Conservation (phyloP, 2,329 filamentous ascomycete genomes). For the Verticillium nubilum region DNA sequence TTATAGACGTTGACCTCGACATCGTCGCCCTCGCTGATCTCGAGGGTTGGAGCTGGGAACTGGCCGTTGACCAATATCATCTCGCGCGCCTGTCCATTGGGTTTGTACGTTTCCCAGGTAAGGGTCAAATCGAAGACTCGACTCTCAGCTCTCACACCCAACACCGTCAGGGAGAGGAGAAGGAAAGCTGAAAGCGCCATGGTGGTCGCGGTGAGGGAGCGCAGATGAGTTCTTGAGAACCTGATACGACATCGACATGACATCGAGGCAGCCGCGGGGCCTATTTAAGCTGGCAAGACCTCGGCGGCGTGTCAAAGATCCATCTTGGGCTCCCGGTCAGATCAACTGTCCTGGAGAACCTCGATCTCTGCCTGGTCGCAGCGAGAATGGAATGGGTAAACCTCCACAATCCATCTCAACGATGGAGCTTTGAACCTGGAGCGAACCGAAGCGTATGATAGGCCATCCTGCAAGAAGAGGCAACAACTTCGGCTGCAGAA, state of each 20-base stretch:
- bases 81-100: constrained; percentile 37
- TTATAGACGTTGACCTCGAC: constrained; percentile 41
- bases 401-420: too few species aligned
- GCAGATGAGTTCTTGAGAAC: background rate
- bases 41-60: constrained; percentile 56
- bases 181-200: background rate
- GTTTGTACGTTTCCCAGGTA: constrained; percentile 31
- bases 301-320: background rate
- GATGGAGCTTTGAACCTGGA: too few species aligned
- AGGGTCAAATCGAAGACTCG: constrained; percentile 19
- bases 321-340: background rate
- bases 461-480: background rate
- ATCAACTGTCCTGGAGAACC: too few species aligned
- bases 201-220: background rate
- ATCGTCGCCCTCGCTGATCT: constrained; percentile 44
- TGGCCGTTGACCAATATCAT: constrained; percentile 53
- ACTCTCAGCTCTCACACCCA: constrained; percentile 8
- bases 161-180: constrained; percentile 10
- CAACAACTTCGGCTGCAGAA: background rate
- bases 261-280: background rate
- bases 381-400: too few species aligned
- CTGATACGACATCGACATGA: background rate
- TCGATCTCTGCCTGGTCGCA: too few species aligned
- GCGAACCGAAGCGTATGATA: too few species aligned
- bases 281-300: background rate